A percentile compares a stretch with the other conserved stretches of the same genome.
These are phyloP conservation scores for Geranium brycei DNA, from an alignment of 345 rosid species.

Conservation along the genomic window DNA sequence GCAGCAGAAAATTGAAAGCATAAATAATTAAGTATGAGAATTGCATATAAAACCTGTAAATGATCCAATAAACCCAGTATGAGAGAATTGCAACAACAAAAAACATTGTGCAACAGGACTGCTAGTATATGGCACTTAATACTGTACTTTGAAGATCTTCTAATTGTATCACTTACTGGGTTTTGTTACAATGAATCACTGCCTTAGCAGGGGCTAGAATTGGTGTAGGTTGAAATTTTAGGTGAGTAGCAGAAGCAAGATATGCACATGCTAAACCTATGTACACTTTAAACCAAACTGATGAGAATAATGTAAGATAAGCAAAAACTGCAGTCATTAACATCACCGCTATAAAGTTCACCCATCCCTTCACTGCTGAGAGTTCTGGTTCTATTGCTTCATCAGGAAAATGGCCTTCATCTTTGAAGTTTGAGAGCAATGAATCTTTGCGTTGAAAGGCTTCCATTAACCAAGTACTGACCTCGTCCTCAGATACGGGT, in stretches of 20 bases:
- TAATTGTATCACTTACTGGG: background rate
- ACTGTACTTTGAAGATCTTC: background rate
- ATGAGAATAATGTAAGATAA: background rate
- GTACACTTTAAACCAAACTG: background rate
- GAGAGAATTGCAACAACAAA: no score
- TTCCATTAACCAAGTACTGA: background rate
- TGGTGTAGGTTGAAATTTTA: background rate
- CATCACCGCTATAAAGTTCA: background rate
- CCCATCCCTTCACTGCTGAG: background rate
- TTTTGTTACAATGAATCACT: background rate
- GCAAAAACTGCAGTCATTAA: background rate
- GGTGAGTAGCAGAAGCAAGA: background rate
- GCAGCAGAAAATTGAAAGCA: no score
- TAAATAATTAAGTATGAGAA: no score
- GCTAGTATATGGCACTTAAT: no score
- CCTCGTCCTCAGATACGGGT: background rate
- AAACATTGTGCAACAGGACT: no score
- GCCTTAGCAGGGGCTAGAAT: background rate
- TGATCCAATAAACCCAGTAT: no score
- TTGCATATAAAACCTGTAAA: no score
- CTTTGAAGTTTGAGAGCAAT: background rate
- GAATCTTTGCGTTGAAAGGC: background rate
- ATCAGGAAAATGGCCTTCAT: background rate
- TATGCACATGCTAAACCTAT: background rate
- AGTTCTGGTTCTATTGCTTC: background rate